Base-by-base conservation (phyloP, 768 basidiomycete species). In the Tylopilus sp. region DNA sequence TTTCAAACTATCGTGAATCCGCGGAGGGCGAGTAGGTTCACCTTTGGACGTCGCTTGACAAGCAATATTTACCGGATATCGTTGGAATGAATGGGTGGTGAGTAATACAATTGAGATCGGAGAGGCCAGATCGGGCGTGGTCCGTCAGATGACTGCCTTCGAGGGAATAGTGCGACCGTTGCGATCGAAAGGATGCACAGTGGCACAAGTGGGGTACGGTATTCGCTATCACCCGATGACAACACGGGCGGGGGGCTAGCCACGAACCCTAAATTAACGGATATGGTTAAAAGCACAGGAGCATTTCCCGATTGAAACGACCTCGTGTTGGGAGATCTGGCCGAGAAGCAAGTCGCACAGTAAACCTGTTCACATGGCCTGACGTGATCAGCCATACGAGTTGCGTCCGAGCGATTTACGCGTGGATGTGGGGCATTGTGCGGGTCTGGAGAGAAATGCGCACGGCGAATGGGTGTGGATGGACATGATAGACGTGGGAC, bases 181-280 rank as follows among this genome's bases (percentile, higher is more conserved):
- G 48, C 21, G 43, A 51, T 50, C 58, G 50, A 52, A 57, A 39
- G 18, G 40, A 42, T 13, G 20, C 44, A 46, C 33, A 52, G 64
- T 31, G 31, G 31, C 31, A 31, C 31, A 31, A 31, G 31, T 31
- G 31, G 31, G 31, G 31, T 55, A 59, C 60, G 52, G 52, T 49
- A 47, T 57, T 55, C 55, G 41, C 51, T 63, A 66, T 57, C 53
- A 53, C 7, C 44, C 41, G 44, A 55, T 53, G 56, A 58, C 52
- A 51, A 26, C 56, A 50, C 48, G 21, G 33, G 17, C 40, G 40
- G 56, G 8, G 40, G 56, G 8, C 50, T 40, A 23, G 53, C 44
- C 35, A 47, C 53, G 52, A 65, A 68, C 66, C 63, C 64, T 66
- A 67, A 68, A 58, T 53, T 51, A 60, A 58, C 63, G 66, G 68